These are phyloP conservation scores for Pinus taeda DNA, from an alignment of 75 land plant species.

Conservation along the genomic window DNA sequence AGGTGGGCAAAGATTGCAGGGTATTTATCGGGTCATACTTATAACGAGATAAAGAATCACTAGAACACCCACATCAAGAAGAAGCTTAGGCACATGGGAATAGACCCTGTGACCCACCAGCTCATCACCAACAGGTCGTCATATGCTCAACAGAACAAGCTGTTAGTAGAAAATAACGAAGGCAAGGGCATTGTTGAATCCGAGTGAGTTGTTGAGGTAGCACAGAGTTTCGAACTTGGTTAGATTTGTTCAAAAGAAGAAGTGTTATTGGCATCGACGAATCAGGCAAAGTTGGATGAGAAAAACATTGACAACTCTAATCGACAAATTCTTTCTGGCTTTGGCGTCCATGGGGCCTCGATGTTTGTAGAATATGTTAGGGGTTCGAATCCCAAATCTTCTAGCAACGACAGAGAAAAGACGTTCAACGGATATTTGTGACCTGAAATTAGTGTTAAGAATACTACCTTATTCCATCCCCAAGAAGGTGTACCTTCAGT, in stretches of 20 bases:
- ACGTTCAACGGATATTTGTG: neutral
- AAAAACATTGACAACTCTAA: neutral
- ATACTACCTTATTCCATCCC: too few relatives aligned
- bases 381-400: neutral
- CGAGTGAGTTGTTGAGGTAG: neutral
- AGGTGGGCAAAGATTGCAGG: constrained; percentile 16
- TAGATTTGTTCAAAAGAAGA: neutral
- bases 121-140: neutral
- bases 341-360: neutral
- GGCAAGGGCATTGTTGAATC: neutral
- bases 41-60: constrained; percentile 8
- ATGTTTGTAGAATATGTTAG: neutral
- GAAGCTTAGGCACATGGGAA: constrained; percentile 2
- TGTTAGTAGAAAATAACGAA: too few relatives aligned
- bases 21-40: neutral
- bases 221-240: neutral
- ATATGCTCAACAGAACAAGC: neutral
- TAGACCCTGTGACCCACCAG: constrained; percentile 5
- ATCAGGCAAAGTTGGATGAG: neutral
- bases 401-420: neutral
- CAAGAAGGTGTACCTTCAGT: neutral
- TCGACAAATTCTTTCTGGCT: neutral
- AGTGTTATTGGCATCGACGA: neutral
- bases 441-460: neutral
- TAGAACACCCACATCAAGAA: constrained; percentile 12